phyloP scores from a whole-genome alignment of 176 grass and related monocot genomes.

The Sorghum bicolor region Sorghum_bicolor_NCBIv3 NC_012872.2:57181501-57182000 shows the following conservation, averaged over 20 bases:
- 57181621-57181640: not conserved
- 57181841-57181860: no score
- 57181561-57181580: constrained; percentile 20
- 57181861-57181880: not conserved
- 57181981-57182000: not conserved
- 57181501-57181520: not conserved
- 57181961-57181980: no score
- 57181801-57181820: not conserved
- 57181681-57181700: not conserved
- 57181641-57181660: not conserved
- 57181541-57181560: constrained; percentile 23
- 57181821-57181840: no score
- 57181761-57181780: not conserved
- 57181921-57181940: no score
- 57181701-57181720: not conserved
- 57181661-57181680: not conserved
- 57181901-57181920: no score
- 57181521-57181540: not conserved
- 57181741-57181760: not conserved
- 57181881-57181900: no score
- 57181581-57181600: constrained; percentile 27
- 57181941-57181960: no score
- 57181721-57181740: not conserved
- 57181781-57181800: not conserved
- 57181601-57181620: constrained; percentile 19